phyloP scores from a whole-genome alignment of 192 early-diverging fungal genomes.

The Gaertneriomyces sp. region DNA sequence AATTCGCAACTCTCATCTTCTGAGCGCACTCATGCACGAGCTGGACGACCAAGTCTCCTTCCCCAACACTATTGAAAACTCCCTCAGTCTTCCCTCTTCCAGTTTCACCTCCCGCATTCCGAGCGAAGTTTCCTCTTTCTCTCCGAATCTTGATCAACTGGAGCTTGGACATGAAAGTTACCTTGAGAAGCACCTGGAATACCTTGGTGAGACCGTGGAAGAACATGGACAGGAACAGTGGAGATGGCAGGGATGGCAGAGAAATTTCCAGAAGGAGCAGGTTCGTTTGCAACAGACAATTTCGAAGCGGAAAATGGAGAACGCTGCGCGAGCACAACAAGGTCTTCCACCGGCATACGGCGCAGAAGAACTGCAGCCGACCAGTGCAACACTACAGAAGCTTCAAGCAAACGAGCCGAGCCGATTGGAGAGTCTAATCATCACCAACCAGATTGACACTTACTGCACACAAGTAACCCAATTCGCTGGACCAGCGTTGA shows the following conservation, averaged over 20 bases:
- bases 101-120: slow-evolving; percentile 27
- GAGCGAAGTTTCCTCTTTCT: slow-evolving; percentile 26
- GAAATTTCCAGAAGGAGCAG: slow-evolving; percentile 84
- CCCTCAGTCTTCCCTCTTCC: slow-evolving; percentile 24
- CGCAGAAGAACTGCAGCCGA: slow-evolving; percentile 72
- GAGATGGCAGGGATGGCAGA: slow-evolving; percentile 95
- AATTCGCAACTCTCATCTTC: slow-evolving; percentile 79
- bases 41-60: slow-evolving; percentile 50
- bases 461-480: slow-evolving; percentile 89
- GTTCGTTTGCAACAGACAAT: slow-evolving; percentile 62
- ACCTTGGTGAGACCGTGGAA: slow-evolving; percentile 78
- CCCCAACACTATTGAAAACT: slow-evolving; percentile 19
- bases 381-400: slow-evolving; percentile 56
- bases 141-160: slow-evolving; percentile 61
- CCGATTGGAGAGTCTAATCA: slow-evolving; percentile 84
- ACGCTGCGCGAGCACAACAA: slow-evolving; percentile 58
- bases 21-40: slow-evolving; percentile 72
- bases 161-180: slow-evolving; percentile 81
- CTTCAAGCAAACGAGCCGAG: slow-evolving; percentile 78
- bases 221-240: slow-evolving; percentile 86
- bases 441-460: slow-evolving; percentile 88
- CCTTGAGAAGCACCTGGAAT: slow-evolving; percentile 83
- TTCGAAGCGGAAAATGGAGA: slow-evolving; percentile 68
- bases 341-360: slow-evolving; percentile 67
- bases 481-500: slow-evolving; percentile 89